These are phyloP conservation scores for Meyerozyma guilliermondii DNA, from an alignment of 1,139 yeast species.

Conservation along the genomic window DNA sequence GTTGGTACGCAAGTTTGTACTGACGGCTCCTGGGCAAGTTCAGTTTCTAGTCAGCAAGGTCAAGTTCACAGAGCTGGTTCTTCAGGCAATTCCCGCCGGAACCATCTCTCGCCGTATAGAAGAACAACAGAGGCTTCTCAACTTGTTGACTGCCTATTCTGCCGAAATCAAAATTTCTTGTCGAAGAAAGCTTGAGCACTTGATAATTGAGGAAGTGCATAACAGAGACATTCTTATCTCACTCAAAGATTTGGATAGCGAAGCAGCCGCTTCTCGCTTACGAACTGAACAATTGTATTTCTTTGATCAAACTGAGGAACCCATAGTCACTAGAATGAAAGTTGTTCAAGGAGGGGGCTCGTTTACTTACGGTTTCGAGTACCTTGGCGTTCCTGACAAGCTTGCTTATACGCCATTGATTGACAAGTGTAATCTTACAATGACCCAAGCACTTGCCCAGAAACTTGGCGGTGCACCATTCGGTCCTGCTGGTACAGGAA, in stretches of 20 bases:
- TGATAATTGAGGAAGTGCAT: slow-evolving; percentile 66
- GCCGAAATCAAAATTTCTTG: slow-evolving; percentile 22
- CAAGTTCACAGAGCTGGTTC: slow-evolving; percentile 43
- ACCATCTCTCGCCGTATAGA: neutral
- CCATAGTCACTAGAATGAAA: slow-evolving; percentile 28
- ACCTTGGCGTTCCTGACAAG: slow-evolving; percentile 69
- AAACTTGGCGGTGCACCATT: slow-evolving; percentile 85
- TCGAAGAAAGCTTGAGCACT: slow-evolving; percentile 50
- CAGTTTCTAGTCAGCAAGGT: slow-evolving; percentile 55
- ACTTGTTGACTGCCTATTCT: slow-evolving; percentile 7
- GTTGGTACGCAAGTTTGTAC: slow-evolving; percentile 9
- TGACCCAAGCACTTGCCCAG: slow-evolving; percentile 73
- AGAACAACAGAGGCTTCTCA: neutral
- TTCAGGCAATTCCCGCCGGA: neutral
- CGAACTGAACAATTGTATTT: slow-evolving; percentile 50
- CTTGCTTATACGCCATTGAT: slow-evolving; percentile 77
- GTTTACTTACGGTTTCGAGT: slow-evolving; percentile 74
- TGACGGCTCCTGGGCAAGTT: slow-evolving; percentile 53
- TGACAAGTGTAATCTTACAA: slow-evolving; percentile 57
- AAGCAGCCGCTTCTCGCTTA: slow-evolving; percentile 37
- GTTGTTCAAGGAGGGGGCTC: slow-evolving; percentile 51
- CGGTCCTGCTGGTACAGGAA: slow-evolving; percentile 99
- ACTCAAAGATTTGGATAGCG: slow-evolving; percentile 16
- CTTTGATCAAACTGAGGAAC: slow-evolving; percentile 18
- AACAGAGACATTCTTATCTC: slow-evolving; percentile 40